Base-by-base conservation (phyloP, 2,329 filamentous ascomycete species). In the Colletotrichum tofieldiae region DNA sequence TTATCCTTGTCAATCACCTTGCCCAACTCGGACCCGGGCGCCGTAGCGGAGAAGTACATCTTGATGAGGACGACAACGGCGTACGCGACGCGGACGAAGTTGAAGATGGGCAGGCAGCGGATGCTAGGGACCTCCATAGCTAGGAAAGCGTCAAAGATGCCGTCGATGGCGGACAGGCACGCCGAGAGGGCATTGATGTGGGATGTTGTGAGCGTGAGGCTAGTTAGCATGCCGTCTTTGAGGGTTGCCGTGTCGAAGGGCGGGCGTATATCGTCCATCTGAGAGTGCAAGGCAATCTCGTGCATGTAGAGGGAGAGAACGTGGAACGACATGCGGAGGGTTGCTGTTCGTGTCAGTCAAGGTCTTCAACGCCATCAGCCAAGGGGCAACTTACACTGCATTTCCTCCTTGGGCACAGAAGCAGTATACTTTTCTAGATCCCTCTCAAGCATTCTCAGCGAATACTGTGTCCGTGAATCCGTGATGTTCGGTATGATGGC, bases 281-380 rank as follows among this genome's bases (percentile, higher is more conserved):
- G 90, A 11, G 89, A 85, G 74, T 94, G 91, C 74, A 95, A 88
- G 3, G 89, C 91, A 65, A 93, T 89, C 80, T 95, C 93, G 79
- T 95, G 92, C 84, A 95, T 91, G 78, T 93, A 94, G 3, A 95
- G 83, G 73, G 87, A 92, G 45, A 94, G 79, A 2, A 92, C 87
- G 74, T 91, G 85, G 75, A 93, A 91, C 72, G 89, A 88, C 75
- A 94, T 87, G 23, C 84, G 83, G 56, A 94, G 83, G 0, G 89
- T 86, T n/a, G 89, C 91, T 91, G 78, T 69, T 51, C 37, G 45
- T 23, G 68, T 78, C 47, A 79, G 76, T 47, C 18, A 41, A 9
- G 4, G 16, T 20, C 11, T 18, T 61, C 20, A 41, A 47, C 37
- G 26, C 35, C 20, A 26, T 23, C 12, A 47, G 18, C 12, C 3